Base-by-base conservation (phyloP, 192 early-diverging fungal genomes). In the Backusella mclennaniae region DNA sequence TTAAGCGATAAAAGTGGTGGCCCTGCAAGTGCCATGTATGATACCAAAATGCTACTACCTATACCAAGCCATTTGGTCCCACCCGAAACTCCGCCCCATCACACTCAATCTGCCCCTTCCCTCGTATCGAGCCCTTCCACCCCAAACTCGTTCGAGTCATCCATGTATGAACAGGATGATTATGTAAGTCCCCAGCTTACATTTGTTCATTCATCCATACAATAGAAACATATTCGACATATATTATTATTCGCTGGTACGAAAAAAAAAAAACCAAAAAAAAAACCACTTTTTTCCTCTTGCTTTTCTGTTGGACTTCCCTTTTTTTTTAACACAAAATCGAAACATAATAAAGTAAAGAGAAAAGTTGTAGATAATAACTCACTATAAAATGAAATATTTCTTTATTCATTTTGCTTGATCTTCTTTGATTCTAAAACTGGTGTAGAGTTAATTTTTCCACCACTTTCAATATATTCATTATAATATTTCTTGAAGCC, bases 401-500 rank as follows among this genome's bases (percentile, higher is more conserved):
- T 17, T 67, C 19, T 68, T 38, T 69, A 69, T 35, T 56, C 44
- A 21, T 70, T 15, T 5, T 42, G 35, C 26, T 39, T 23, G 23
- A 36, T n/a, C 17, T 23, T 36, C 8, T 31, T 23, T 8, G 69
- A n/a, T 36, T 46, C 39, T 33, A 59, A 26, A 56, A 33, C 2
- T 35, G 53, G 52, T 23, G 52, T n/a, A 23, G 11, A 21, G 6
- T 73, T 19, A 23, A 59, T 31, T 7, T 73, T 53, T 73, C 83
- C 86, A 52, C 86, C 86, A 8, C 78, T 67, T 26, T 74, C 67
- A 67, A 81, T 69, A 33, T 84, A 89, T 17, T 76, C 82, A 7
- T 74, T 35, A 35, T 85, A 82, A 71, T 89, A 82, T 11, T 75
- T 74, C 74, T 84, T 86, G 35, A 90, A 81, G 73, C 89, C 91